Percentiles rank a stretch among this genome's conserved stretches.
Conservation (phyloP, 805 yeast genomes). For the Metschnikowia orientalis region DNA sequence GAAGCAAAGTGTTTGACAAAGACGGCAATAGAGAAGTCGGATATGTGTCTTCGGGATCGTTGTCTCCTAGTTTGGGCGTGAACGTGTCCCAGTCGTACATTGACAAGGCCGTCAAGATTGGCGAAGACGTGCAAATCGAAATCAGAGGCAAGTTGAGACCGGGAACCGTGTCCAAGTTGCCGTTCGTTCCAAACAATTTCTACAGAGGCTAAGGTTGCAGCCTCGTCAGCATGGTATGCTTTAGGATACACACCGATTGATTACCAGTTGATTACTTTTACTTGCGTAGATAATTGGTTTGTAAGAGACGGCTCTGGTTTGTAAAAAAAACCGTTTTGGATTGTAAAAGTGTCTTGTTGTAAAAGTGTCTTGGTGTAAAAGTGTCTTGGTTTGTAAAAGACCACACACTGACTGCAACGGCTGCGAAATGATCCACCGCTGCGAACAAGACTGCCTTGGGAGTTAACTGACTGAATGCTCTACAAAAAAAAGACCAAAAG, state of each 20-base stretch:
- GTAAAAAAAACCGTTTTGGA: no score
- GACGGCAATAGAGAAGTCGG: conserved; percentile 52
- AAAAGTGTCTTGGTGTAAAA: no score
- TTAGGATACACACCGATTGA: background rate
- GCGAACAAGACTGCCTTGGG: no score
- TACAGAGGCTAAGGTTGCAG: conserved; percentile 44
- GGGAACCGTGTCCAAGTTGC: conserved; percentile 75
- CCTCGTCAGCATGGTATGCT: background rate
- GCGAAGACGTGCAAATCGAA: conserved; percentile 66
- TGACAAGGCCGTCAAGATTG: conserved; percentile 67
- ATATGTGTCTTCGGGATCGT: conserved; percentile 58
- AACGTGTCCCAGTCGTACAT: conserved; percentile 93
- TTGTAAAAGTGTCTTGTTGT: no score
- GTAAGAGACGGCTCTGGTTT: no score
- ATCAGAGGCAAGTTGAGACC: conserved; percentile 81
- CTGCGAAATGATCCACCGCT: no score
- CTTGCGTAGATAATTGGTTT: no score
- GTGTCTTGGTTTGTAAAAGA: no score
- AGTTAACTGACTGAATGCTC: no score
- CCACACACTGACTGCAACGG: no score
- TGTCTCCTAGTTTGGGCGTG: conserved; percentile 57
- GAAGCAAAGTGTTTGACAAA: conserved; percentile 54
- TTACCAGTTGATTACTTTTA: background rate
- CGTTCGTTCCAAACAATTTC: conserved; percentile 74
- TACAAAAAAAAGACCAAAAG: no score